Base-by-base conservation (phyloP, 192 early-diverging fungal genomes). In the Coemansia erecta region DNA sequence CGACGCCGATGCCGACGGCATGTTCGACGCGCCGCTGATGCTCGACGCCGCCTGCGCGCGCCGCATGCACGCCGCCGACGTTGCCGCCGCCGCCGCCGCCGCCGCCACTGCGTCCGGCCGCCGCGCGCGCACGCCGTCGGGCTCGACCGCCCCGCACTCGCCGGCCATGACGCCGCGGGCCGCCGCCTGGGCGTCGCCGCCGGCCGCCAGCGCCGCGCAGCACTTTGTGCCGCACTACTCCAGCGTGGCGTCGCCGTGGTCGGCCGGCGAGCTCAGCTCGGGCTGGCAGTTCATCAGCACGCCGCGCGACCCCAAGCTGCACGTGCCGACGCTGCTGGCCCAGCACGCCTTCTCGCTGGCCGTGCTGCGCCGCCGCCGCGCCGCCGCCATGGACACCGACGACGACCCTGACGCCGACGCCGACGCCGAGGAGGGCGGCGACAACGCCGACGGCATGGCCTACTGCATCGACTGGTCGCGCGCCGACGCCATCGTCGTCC, bases 391-490 rank as follows among this genome's bases (percentile, higher is more conserved):
- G 51, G 18, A 48, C 40, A 58, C 61, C 40, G 53, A 28, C 2
- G 18, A 1, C 5, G 39, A n/a, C 8, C 8, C 40, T 0, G 39
- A n/a, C 15, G 24, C 13, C 42, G 41, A 40, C 40, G 40, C 46
- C 26, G 47, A 46, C 6, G 44, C 18, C 35, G 45, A 52, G 3
- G 33, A 40, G 19, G 12, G 21, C 9, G 44, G 37, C 22, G 31
- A 37, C 23, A 49, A 59, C 13, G 51, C 47, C 33, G 64, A 66
- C 35, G 37, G 45, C 12, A 66, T 79, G 69, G 58, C 76, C 5
- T 79, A 79, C 56, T 79, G 76, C 56, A 79, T 79, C 23, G 76
- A 79, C 59, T 79, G 76, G 76, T 64, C 76, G 6, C 76, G 76
- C 12, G 64, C 76, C 1, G 70, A 72, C 15, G 76, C 70, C n/a